These are phyloP conservation scores for Coniochaeta sp. DNA, from an alignment of 2,329 filamentous ascomycete genomes.

Conservation along the genomic window DNA sequence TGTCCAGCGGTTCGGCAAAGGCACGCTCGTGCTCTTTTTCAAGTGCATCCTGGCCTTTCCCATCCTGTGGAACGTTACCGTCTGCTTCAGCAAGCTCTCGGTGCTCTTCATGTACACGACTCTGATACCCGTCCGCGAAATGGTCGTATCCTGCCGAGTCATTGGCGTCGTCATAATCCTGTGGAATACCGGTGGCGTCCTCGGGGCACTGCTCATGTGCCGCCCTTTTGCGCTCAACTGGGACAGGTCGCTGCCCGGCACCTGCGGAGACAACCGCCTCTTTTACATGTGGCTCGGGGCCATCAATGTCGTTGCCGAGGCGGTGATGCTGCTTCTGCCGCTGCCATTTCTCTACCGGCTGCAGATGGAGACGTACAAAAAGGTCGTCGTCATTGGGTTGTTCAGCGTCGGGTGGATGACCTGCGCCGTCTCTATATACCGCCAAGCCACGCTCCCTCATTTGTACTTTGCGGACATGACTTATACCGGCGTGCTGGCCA, in stretches of 20 bases:
- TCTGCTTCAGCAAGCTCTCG: not conserved
- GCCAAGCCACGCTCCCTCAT: conserved; percentile 22
- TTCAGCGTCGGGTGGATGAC: conserved; percentile 24
- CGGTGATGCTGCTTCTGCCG: conserved; percentile 21
- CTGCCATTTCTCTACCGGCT: conserved; percentile 22
- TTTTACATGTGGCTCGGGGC: conserved; percentile 20
- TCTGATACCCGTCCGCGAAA: not conserved
- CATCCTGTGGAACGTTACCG: conserved; percentile 4
- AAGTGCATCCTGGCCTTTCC: conserved; percentile 5
- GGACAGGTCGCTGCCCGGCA: conserved; percentile 21
- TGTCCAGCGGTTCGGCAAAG: conserved; percentile 1
- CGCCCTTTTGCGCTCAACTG: conserved; percentile 26
- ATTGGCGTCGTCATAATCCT: conserved; percentile 10
- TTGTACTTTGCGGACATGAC: conserved; percentile 26
- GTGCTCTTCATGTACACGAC: not conserved
- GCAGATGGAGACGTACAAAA: conserved; percentile 20
- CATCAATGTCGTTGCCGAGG: conserved; percentile 22
- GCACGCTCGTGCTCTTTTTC: conserved; percentile 1
- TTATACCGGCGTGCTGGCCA: conserved; percentile 22
- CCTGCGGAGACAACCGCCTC: conserved; percentile 20
- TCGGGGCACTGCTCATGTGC: conserved; percentile 25
- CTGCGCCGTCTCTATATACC: conserved; percentile 24
- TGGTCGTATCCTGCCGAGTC: not conserved
- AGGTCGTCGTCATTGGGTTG: conserved; percentile 19
- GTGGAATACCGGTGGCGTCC: conserved; percentile 18